Evolutionary conservation across 805 yeast species (phyloP).

Genomic region (Gaillardinia entomophila): DNA sequence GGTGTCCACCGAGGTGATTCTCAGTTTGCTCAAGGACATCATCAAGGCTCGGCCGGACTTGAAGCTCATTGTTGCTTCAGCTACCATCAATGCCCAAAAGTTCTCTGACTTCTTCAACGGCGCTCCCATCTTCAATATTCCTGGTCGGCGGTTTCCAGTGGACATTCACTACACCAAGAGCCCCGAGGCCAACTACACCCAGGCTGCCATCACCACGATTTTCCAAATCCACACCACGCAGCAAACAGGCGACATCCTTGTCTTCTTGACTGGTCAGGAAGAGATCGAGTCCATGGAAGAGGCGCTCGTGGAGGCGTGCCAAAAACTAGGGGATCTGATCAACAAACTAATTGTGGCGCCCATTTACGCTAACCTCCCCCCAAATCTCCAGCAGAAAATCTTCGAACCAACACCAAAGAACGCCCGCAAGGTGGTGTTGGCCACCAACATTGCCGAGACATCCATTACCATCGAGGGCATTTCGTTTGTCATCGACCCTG

Average conservation of each 20-base stretch:
- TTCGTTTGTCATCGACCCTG: slow-evolving; percentile 38
- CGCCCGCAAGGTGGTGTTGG: slow-evolving; percentile 80
- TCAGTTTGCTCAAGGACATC: slow-evolving; percentile 76
- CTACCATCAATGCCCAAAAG: slow-evolving; percentile 86
- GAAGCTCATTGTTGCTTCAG: slow-evolving; percentile 79
- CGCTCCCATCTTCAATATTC: slow-evolving; percentile 85
- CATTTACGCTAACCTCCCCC: slow-evolving; percentile 85
- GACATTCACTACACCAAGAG: slow-evolving; percentile 75
- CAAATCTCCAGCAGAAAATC: slow-evolving; percentile 73
- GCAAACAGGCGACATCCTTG: slow-evolving; percentile 79
- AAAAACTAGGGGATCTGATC: slow-evolving; percentile 54
- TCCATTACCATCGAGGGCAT: slow-evolving; percentile 43
- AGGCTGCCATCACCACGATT: slow-evolving; percentile 83
- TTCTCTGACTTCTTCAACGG: slow-evolving; percentile 75
- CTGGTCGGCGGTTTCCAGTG: slow-evolving; percentile 93
- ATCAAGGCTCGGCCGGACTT: slow-evolving; percentile 60
- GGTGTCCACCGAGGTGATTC: slow-evolving; percentile 75
- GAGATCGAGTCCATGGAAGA: slow-evolving; percentile 85
- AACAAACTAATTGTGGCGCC: slow-evolving; percentile 71
- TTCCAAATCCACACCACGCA: slow-evolving; percentile 74
- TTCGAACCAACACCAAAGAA: slow-evolving; percentile 83
- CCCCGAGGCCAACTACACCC: slow-evolving; percentile 88
- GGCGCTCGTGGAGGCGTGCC: slow-evolving; percentile 57
- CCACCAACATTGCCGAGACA: slow-evolving; percentile 79
- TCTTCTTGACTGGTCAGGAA: slow-evolving; percentile 93